Evolutionary conservation across 371 early-diverging fungal genomes (phyloP).

Genomic region (Apophysomyces ossiformis): DNA sequence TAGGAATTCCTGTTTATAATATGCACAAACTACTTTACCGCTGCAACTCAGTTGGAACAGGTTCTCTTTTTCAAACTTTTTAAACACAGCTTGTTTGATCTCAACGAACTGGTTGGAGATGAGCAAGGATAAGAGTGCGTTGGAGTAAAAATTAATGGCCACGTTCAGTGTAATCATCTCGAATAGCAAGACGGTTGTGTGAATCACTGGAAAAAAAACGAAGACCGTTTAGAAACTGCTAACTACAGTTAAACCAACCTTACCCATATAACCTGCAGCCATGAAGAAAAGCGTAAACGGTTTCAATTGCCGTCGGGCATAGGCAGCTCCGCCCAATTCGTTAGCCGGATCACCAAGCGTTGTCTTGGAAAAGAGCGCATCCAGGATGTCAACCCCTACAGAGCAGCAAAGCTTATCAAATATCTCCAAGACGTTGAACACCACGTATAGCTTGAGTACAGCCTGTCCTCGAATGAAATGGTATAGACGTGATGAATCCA

Average conservation of each 20-base stretch:
- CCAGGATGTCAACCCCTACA: conserved; percentile 93
- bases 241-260: conserved; percentile 14
- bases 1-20: background rate
- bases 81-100: conserved; percentile 96
- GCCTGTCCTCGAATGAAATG: conserved; percentile 96
- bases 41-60: conserved; percentile 93
- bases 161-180: conserved; percentile 96
- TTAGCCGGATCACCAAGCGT: conserved; percentile 51
- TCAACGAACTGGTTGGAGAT: conserved; percentile 98
- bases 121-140: conserved; percentile 89
- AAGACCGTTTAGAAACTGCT: background rate
- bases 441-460: conserved; percentile 94
- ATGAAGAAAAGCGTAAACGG: conserved; percentile 70
- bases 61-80: conserved; percentile 94
- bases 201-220: conserved; percentile 58
- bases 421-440: conserved; percentile 95
- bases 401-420: conserved; percentile 92
- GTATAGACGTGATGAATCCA: conserved; percentile 91
- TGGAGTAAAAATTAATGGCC: conserved; percentile 93
- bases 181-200: conserved; percentile 91
- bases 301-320: conserved; percentile 54
- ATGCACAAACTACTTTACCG: conserved; percentile 54
- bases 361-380: conserved; percentile 83
- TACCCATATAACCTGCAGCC: conserved; percentile 81
- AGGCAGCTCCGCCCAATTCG: conserved; percentile 28